Evolutionary conservation across 2,329 filamentous ascomycete species (phyloP).

Genomic region (Pezicula neosporulosa): DNA sequence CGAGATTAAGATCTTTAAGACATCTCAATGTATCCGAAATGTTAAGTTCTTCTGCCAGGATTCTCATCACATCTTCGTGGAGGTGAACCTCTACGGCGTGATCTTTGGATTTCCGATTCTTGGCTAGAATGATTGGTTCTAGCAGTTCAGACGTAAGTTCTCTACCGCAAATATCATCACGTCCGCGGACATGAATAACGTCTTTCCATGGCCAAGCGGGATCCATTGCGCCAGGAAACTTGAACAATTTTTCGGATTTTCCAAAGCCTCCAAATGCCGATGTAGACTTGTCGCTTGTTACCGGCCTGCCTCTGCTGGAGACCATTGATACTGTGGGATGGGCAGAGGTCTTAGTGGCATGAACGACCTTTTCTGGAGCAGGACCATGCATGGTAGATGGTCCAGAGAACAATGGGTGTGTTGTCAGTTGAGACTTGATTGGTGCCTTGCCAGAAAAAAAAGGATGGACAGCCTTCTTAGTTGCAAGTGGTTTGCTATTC

Average conservation of each 20-base stretch:
- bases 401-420: too few species aligned
- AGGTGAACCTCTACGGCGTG: conserved; percentile 17
- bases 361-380: too few species aligned
- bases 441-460: conserved; percentile 62
- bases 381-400: too few species aligned
- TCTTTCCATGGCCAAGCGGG: conserved; percentile 70
- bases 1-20: conserved; percentile 20
- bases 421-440: conserved; percentile 15
- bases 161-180: background rate
- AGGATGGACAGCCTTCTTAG: conserved; percentile 55
- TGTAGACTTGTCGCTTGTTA: background rate
- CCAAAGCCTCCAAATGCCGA: conserved; percentile 19
- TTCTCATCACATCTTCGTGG: conserved; percentile 23
- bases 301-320: conserved; percentile 11
- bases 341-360: conserved; percentile 33
- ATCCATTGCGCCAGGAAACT: conserved; percentile 62
- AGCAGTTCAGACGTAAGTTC: background rate
- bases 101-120: conserved; percentile 24
- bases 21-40: conserved; percentile 12
- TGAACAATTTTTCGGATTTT: conserved; percentile 34
- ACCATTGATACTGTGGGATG: conserved; percentile 1
- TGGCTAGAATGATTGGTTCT: background rate
- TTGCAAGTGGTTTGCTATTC: conserved; percentile 20
- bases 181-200: conserved; percentile 60
- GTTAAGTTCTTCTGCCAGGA: conserved; percentile 15